Evolutionary conservation across 2,329 filamentous ascomycete genomes (phyloP).

Genomic region (Balansia obtecta): DNA sequence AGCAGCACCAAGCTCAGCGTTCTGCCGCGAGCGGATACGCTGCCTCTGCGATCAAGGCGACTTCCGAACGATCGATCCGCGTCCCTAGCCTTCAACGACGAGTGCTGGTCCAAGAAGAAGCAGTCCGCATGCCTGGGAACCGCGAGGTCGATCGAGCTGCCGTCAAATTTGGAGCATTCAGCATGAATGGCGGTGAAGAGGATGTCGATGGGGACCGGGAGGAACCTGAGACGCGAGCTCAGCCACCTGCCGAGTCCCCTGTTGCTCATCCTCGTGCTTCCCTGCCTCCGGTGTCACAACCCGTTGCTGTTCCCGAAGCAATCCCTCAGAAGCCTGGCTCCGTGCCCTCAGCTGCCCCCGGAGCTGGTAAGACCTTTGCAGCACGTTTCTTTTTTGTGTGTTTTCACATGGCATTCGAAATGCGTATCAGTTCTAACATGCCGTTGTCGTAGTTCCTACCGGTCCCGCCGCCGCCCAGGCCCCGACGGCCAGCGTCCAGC

Average conservation of each 20-base stretch:
- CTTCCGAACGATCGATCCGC: slow-evolving; percentile 48
- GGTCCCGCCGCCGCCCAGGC: slow-evolving; percentile 26
- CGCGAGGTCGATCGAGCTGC: slow-evolving; percentile 86
- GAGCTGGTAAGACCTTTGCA: slow-evolving; percentile 18
- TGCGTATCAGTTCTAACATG: slow-evolving; percentile 11
- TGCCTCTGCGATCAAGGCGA: slow-evolving; percentile 71
- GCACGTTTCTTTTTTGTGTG: slow-evolving; percentile 4
- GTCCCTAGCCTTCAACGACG: slow-evolving; percentile 74
- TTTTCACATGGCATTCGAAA: slow-evolving; percentile 1
- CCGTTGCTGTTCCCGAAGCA: slow-evolving; percentile 40
- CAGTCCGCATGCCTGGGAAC: slow-evolving; percentile 95
- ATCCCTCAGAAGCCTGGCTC: slow-evolving; percentile 44
- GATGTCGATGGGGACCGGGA: slow-evolving; percentile 92
- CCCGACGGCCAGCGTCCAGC: slow-evolving; percentile 45
- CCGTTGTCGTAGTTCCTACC: slow-evolving; percentile 11
- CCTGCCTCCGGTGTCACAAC: slow-evolving; percentile 59
- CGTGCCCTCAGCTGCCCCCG: slow-evolving; percentile 17
- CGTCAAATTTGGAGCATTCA: slow-evolving; percentile 94
- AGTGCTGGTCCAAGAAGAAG: slow-evolving; percentile 88
- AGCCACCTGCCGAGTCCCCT: slow-evolving; percentile 87
- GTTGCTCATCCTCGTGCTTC: slow-evolving; percentile 75
- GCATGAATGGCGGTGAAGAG: slow-evolving; percentile 68
- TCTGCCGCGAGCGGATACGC: slow-evolving; percentile 55
- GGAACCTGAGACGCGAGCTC: slow-evolving; percentile 85
- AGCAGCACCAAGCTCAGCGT: slow-evolving; percentile 45